Evolutionary conservation across 371 early-diverging fungal genomes (phyloP).

Genomic region (Nosema bombycis): DNA sequence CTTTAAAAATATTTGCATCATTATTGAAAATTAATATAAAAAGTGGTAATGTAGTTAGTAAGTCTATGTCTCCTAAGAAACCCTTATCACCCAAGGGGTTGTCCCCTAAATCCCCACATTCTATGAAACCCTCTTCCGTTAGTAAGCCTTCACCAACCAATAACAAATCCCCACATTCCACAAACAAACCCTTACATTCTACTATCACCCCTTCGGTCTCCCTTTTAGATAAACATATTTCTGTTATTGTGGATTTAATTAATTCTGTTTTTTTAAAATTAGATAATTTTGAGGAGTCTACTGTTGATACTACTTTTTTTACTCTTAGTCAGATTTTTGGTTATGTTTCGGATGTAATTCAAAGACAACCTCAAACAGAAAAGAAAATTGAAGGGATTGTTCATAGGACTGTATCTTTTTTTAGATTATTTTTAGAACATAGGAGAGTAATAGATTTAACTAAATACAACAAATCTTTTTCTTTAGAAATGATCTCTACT

Average conservation of each 20-base stretch:
- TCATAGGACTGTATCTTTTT: conserved; percentile 4
- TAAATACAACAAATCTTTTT: conserved; percentile 11
- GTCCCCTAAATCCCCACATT: too few relatives aligned
- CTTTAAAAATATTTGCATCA: conserved; percentile 24
- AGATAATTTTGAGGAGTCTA: conserved; percentile 10
- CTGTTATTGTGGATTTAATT: conserved; percentile 3
- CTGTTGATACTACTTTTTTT: conserved; percentile 9
- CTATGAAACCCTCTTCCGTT: too few relatives aligned
- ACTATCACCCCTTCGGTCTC: too few relatives aligned
- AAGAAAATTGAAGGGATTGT: conserved; percentile 23
- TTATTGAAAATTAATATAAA: neutral
- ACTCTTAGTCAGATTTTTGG: conserved; percentile 16
- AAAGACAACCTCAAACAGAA: neutral
- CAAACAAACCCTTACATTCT: too few relatives aligned
- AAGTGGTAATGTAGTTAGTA: conserved; percentile 8
- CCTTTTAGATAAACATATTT: too few relatives aligned
- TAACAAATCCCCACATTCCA: too few relatives aligned
- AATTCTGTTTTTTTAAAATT: conserved; percentile 28
- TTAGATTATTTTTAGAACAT: conserved; percentile 19
- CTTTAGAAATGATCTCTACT: conserved; percentile 14
- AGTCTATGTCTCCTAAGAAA: too few relatives aligned
- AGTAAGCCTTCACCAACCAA: too few relatives aligned
- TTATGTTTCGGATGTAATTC: conserved; percentile 15
- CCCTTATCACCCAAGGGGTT: too few relatives aligned
- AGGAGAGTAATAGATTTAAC: conserved; percentile 27